Base-by-base conservation (phyloP, 208 protist genomes). In the Perkinsela sp. region DNA sequence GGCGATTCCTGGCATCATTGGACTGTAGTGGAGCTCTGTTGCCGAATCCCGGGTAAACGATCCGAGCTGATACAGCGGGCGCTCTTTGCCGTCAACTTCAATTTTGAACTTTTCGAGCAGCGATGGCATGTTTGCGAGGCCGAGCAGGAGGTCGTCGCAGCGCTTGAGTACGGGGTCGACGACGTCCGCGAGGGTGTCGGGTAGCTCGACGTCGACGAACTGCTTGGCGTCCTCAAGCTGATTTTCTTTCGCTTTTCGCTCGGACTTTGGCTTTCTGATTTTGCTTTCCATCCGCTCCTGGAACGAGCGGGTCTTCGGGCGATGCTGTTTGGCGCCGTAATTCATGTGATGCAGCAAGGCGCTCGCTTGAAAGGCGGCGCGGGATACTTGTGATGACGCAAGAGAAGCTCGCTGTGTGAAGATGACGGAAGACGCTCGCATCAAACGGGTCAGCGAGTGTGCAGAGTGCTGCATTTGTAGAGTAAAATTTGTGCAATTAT, bases 101-200 rank as follows among this genome's bases (percentile, higher is more conserved):
- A 57, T 57, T 57, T 57, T 57, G 40, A 57, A 57, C 40, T 57
- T 57, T 57, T 57, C 40, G 40, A 57, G 40, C 40, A 57, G 40
- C 40, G 40, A 57, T 22, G 40, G 40, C 40, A 22, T 57, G 40
- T 57, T 57, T 22, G 40, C 22, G 40, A 57, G 40, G 13, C 13
- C 40, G 13, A 57, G 40, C 6, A 57, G 40, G 13, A 57, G 22
- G 22, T 57, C 40, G 22, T 57, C 40, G 22, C 40, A 57, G 13
- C 22, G 6, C 40, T 57, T 57, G 40, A 57, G 22, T 22, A 22
- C 40, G 40, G 40, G 40, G 6, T 22, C 13, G 13, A 22, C 22
- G 40, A 57, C 40, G 40, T 6, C 40, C 6, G 6, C 40, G 6
- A 57, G 22, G 22, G 22, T 57, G 6, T 57, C 40, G 13, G 40